Evolutionary conservation across 2,329 filamentous ascomycete species (phyloP).

Genomic region (Fusarium aywerte): DNA sequence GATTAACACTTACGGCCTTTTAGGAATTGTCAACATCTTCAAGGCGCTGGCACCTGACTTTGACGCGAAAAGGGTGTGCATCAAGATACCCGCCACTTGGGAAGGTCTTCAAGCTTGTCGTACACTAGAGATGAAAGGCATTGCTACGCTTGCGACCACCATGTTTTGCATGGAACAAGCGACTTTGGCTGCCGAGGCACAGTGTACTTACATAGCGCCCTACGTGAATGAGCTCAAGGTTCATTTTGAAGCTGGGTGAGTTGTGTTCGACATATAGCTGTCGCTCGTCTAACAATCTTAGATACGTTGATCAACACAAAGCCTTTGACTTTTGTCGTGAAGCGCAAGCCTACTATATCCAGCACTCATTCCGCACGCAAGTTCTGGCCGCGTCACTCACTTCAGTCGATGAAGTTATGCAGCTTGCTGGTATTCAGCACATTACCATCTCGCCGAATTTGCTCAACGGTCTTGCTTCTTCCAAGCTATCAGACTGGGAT

Average conservation of each 20-base stretch:
- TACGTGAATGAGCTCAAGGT: constrained; percentile 74
- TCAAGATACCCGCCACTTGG: constrained; percentile 73
- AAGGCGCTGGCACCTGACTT: constrained; percentile 45
- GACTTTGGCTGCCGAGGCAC: constrained; percentile 64
- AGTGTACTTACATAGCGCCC: constrained; percentile 71
- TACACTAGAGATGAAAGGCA: constrained; percentile 61
- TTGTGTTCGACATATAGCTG: background rate
- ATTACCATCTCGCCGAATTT: constrained; percentile 68
- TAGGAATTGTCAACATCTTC: constrained; percentile 59
- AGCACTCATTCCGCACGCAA: constrained; percentile 55
- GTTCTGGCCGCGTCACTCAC: constrained; percentile 69
- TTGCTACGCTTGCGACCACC: constrained; percentile 71
- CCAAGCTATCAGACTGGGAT: constrained; percentile 48
- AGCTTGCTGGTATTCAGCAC: constrained; percentile 66
- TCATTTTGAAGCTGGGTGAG: constrained; percentile 64
- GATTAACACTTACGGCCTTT: background rate
- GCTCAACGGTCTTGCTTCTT: constrained; percentile 58
- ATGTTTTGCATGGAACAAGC: constrained; percentile 72
- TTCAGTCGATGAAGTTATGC: constrained; percentile 67
- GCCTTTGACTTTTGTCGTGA: constrained; percentile 62
- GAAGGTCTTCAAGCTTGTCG: constrained; percentile 70
- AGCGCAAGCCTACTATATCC: constrained; percentile 64
- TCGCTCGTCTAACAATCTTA: constrained; percentile 38
- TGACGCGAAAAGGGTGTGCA: constrained; percentile 63
- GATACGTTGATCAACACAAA: constrained; percentile 60